Conservation (phyloP, 257 asterid genomes). For the Dorcoceras hygrometricum region DNA sequence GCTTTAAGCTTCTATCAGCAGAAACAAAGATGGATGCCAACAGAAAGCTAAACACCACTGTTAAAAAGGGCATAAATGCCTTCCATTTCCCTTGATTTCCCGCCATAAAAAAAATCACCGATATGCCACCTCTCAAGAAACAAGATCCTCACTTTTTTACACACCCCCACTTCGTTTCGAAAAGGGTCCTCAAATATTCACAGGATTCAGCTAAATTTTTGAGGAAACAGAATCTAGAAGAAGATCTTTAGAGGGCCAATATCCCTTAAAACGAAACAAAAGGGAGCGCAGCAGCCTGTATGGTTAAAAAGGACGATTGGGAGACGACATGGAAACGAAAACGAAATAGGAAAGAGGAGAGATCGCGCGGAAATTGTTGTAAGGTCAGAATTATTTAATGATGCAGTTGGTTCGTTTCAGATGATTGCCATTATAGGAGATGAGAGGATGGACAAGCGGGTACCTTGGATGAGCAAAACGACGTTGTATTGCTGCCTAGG, state of each 20-base stretch:
- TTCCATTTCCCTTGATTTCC: slow-evolving; percentile 50
- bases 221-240: background rate
- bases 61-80: slow-evolving; percentile 54
- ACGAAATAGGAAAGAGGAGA: background rate
- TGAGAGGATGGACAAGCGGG: slow-evolving; percentile 8
- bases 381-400: background rate
- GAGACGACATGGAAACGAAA: background rate
- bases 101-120: slow-evolving; percentile 37
- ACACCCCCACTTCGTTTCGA: slow-evolving; percentile 14
- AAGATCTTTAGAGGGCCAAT: background rate
- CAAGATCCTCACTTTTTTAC: slow-evolving; percentile 5
- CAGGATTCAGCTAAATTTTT: background rate
- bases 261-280: background rate
- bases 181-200: slow-evolving; percentile 21
- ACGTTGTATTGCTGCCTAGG: slow-evolving; percentile 21
- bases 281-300: too few species aligned
- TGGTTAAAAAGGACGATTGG: background rate
- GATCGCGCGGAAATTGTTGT: background rate
- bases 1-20: slow-evolving; percentile 75
- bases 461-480: slow-evolving; percentile 23
- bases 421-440: background rate
- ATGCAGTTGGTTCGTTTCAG: background rate
- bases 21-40: slow-evolving; percentile 76
- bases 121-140: slow-evolving; percentile 27
- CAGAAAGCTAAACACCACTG: slow-evolving; percentile 67